Evolutionary conservation across 2,329 filamentous ascomycete species (phyloP), one percentile per base, ranked within the genome.

Genomic region (Nemania serpens): DNA sequence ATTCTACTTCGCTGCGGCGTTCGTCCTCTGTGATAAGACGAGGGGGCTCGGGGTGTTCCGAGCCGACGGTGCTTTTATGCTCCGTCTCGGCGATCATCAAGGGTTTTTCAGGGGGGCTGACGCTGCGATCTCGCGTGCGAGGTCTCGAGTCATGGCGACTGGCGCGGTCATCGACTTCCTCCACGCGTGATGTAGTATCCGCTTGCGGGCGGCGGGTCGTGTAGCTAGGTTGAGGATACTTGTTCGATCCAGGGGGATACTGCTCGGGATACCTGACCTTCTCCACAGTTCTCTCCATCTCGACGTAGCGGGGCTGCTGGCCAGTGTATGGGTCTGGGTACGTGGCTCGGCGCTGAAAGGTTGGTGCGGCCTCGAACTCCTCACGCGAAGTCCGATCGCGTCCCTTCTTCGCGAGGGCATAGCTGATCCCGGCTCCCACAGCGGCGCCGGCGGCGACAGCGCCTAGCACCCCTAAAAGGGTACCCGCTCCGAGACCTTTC

Each of bases 401-500:
- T 13, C 90, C 87, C 61, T 82, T 81, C 66, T 84, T 87, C 65
- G 87, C 82, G 78, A 92, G 88, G 20, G 86, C 87, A 75, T 95
- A 96, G 10, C 91, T 81, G 20, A 84, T 63, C n/a, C 79, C 79
- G 22, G 79, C 80, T 13, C 78, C 89, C 42, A 91, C 79, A 10
- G 89, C 90, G 37, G 88, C 90, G 41, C 90, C 90, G 17, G 91
- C 91, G 15, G 91, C 91, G 34, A 70, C 68, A 42, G 90, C 91
- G 45, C 91, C 91, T 50, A 96, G 81, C 11, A 96, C 79, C 7
- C 91, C 90, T 47, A 95, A 82, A 43, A 93, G 81, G 18, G 86
- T 84, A 66, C 88, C 88, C 53, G 72, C 76, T 62, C 79, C 63
- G 15, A 66, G 42, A 13, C 66, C 68, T 52, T 66, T 66, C 20